Conservation (phyloP, 2,329 filamentous ascomycete species). For the Pseudopyricularia javanii region DNA sequence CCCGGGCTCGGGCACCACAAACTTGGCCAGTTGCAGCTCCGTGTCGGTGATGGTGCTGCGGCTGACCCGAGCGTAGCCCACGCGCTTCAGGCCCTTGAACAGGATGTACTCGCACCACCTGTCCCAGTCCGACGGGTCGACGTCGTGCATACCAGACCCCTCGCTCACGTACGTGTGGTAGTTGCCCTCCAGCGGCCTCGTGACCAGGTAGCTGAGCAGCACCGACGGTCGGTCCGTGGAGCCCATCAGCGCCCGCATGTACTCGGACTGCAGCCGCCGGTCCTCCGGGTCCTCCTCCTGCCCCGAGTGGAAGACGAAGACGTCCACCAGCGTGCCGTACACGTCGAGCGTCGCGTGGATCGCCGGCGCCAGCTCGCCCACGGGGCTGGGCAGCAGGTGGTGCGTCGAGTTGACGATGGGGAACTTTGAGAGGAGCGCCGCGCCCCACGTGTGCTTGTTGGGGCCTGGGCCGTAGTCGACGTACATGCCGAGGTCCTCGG, state of each 20-base stretch:
- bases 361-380: conserved; percentile 87
- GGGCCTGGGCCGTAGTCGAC: conserved; percentile 94
- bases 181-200: conserved; percentile 79
- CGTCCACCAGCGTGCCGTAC: conserved; percentile 79
- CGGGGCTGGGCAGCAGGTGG: conserved; percentile 83
- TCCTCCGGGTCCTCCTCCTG: conserved; percentile 96
- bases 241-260: conserved; percentile 81
- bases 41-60: conserved; percentile 92
- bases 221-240: conserved; percentile 68
- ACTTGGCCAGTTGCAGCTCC: conserved; percentile 92
- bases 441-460: conserved; percentile 98
- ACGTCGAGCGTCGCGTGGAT: conserved; percentile 95
- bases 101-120: conserved; percentile 98
- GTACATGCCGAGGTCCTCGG: conserved; percentile 97
- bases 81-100: conserved; percentile 76
- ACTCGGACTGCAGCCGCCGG: conserved; percentile 72
- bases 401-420: conserved; percentile 95
- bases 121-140: conserved; percentile 88
- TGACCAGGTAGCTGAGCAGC: conserved; percentile 84
- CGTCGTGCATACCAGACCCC: conserved; percentile 83
- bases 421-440: conserved; percentile 88
- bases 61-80: conserved; percentile 82
- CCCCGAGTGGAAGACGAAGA: conserved; percentile 97
- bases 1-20: conserved; percentile 64
- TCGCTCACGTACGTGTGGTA: conserved; percentile 93